These are phyloP conservation scores for Senecio squalidus DNA, from an alignment of 140 eudicot genomes.

Conservation along the genomic window DNA sequence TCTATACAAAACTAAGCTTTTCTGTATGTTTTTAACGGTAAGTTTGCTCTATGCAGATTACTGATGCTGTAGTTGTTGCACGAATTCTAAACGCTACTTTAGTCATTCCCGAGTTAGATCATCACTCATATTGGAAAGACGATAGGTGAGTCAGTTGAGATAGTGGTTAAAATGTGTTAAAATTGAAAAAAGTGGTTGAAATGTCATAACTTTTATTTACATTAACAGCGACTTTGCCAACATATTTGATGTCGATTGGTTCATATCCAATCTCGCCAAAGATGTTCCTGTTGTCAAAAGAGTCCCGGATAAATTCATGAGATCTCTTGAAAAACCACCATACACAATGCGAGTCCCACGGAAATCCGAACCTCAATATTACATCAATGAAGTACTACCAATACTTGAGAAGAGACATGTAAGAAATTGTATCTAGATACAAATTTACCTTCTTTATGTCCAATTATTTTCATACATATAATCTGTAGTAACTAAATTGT, in stretches of 20 bases:
- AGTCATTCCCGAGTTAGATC: conserved; percentile 97
- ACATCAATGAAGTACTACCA: conserved; percentile 78
- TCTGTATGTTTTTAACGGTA: background rate
- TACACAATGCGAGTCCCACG: conserved; percentile 98
- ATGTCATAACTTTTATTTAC: background rate
- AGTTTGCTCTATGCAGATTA: conserved; percentile 48
- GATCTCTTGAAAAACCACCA: conserved; percentile 92
- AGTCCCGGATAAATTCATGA: conserved; percentile 88
- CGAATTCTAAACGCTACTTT: conserved; percentile 90
- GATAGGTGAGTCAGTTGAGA: conserved; percentile 75
- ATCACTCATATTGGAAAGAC: conserved; percentile 93
- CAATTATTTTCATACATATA: background rate
- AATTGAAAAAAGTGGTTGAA: no score
- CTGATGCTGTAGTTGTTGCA: conserved; percentile 97
- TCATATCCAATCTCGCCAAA: conserved; percentile 77
- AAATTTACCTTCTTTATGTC: background rate
- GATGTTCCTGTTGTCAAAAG: conserved; percentile 82
- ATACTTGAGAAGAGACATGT: conserved; percentile 80
- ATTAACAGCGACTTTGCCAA: conserved; percentile 70
- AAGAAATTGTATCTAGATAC: conserved; percentile 29
- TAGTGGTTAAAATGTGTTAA: no score
- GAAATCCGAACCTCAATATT: conserved; percentile 88
- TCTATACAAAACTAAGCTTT: background rate
- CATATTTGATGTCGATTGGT: conserved; percentile 92
- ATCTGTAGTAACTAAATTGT: conserved; percentile 1